Evolutionary conservation across 2,329 filamentous ascomycete species (phyloP).

Genomic region (Dothistroma pini): DNA sequence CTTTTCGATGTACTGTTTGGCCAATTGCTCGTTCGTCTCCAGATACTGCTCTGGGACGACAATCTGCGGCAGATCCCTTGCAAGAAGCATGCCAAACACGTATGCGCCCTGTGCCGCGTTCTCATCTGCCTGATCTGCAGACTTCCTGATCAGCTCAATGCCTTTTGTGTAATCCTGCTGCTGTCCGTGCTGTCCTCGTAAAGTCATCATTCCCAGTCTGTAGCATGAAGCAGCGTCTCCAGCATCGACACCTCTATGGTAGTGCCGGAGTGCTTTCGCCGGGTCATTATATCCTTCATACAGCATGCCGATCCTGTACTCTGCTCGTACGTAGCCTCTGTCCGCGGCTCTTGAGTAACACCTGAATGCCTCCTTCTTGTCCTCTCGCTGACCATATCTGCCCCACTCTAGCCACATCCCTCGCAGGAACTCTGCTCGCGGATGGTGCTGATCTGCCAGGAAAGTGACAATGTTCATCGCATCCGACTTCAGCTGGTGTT

Average conservation of each 20-base stretch:
- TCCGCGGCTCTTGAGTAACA: slow-evolving; percentile 84
- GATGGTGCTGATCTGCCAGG: slow-evolving; percentile 84
- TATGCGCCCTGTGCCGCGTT: slow-evolving; percentile 97
- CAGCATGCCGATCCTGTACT: slow-evolving; percentile 98
- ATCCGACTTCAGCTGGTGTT: slow-evolving; percentile 83
- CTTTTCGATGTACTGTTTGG: slow-evolving; percentile 90
- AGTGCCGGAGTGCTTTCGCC: slow-evolving; percentile 85
- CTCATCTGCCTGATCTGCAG: slow-evolving; percentile 85
- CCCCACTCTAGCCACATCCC: slow-evolving; percentile 99
- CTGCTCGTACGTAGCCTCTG: slow-evolving; percentile 79
- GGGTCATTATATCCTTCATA: slow-evolving; percentile 94
- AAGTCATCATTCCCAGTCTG: slow-evolving; percentile 93
- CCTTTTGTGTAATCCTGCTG: slow-evolving; percentile 74
- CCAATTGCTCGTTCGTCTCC: slow-evolving; percentile 65
- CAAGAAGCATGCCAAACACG: slow-evolving; percentile 82
- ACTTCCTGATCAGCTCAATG: slow-evolving; percentile 75
- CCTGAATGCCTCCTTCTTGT: slow-evolving; percentile 91
- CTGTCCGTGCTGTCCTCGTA: slow-evolving; percentile 90
- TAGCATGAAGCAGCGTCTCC: slow-evolving; percentile 85
- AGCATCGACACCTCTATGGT: slow-evolving; percentile 72
- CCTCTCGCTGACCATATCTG: slow-evolving; percentile 83
- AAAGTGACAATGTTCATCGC: slow-evolving; percentile 90
- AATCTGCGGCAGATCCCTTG: slow-evolving; percentile 87
- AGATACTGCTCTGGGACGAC: slow-evolving; percentile 69
- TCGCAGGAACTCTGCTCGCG: slow-evolving; percentile 88